Percentiles rank a stretch among this genome's conserved stretches.
phyloP scores from a whole-genome alignment of 768 basidiomycete species.

The Saitozyma sp. region DNA sequence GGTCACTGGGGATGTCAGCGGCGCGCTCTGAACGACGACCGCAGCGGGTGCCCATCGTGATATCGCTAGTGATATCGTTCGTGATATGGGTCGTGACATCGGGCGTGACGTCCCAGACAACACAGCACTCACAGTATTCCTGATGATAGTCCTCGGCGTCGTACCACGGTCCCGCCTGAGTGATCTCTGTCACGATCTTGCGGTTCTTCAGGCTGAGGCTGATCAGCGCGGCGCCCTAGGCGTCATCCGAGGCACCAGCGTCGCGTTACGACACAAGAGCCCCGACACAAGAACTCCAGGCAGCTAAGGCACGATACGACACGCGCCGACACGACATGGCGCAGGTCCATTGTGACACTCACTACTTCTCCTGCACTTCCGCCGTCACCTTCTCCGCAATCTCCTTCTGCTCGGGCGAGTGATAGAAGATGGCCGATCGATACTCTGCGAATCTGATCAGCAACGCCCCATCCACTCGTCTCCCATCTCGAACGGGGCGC shows the following conservation, averaged over 20 bases:
- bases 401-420: constrained; percentile 68
- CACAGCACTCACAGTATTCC: constrained; percentile 60
- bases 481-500: no score
- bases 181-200: constrained; percentile 77
- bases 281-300: no score
- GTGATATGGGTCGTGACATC: no score
- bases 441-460: constrained; percentile 62
- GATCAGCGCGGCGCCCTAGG: no score
- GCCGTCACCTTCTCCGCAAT: constrained; percentile 75
- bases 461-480: no score
- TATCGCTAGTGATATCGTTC: no score
- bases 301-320: background rate
- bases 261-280: constrained; percentile 31
- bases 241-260: no score
- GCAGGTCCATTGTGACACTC: constrained; percentile 49
- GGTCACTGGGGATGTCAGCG: constrained; percentile 53
- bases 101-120: background rate
- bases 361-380: constrained; percentile 82
- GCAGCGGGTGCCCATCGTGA: background rate
- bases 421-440: constrained; percentile 82
- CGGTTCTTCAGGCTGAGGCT: constrained; percentile 58
- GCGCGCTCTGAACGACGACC: background rate
- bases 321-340: background rate
- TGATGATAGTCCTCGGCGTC: constrained; percentile 54
- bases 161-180: constrained; percentile 73